Base-by-base conservation (phyloP, 129 eudicot species). In the Erigeron canadensis region DNA sequence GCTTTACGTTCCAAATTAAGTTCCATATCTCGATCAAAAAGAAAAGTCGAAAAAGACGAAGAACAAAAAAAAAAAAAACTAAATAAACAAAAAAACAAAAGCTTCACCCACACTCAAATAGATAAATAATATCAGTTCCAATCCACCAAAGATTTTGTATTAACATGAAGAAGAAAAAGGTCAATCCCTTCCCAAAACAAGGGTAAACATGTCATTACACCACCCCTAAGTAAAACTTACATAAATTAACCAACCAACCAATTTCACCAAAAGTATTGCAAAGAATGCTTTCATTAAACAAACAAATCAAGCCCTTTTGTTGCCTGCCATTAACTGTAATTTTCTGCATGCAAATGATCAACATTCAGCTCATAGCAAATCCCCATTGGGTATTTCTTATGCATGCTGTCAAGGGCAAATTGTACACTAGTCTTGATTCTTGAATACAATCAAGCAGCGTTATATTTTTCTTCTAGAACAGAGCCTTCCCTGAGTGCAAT, bases 401-500 rank as follows among this genome's bases (percentile, higher is more conserved):
- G 57, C 54, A 59, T 45, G 12, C 47, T 39, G 11, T 62, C 40
- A 50, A 55, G 55, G 75, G 56, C 19, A 21, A 61, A 61, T 62
- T 1, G 34, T 28, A 51, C 11, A 73, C 16, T 19, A 64, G 28
- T 37, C 28, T 22, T 28, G 7, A 64, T 16, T 37, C 28, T 22
- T 28, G 7, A 65, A 39, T 39, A 11, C 15, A 41, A 53, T 78
- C 72, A 82, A 66, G 71, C 65, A 16, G 77, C 76, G 44, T 74
- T 76, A 61, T 77, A 79, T 77, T 89, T 92, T 37, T 81, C 96
- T 87, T 93, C 98, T 18, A 93, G 95, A 70, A 89, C 83, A 17
- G 98, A 66, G 28, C 95, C 98, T 77, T 93, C 98, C 80, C 78
- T 83, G 2, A 93, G 91, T 22, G 96, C 96, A 50, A 87, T 86